Evolutionary conservation across 192 early-diverging fungal genomes (phyloP), one percentile per base, ranked within the genome.

Genomic region (Jimgerdemannia lactiflua): DNA sequence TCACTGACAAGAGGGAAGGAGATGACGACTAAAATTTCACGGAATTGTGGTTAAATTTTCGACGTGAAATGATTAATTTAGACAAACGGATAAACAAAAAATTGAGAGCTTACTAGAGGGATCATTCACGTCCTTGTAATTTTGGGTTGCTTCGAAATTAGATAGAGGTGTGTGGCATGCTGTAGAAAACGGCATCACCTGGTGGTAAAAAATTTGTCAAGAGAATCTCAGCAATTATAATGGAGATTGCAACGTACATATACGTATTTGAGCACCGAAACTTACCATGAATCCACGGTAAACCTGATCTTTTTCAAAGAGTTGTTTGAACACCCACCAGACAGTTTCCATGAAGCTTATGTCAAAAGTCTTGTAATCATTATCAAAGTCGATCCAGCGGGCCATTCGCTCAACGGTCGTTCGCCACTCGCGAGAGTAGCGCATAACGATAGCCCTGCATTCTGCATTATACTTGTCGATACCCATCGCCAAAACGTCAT

Each of bases 351-450:
- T 99, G 80, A 98, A 99, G 69, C 92, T 82, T 69, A 92, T 87
- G 83, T 99, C 93, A 70, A 99, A 83, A 10, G 98, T 98, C 86
- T 99, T 99, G 90, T 99, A 99, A 85, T 97, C 98, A 83, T 99
- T 98, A 85, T 97, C 93, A 79, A 99, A 99, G 82, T 99, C 98
- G 78, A 99, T 99, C 98, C 98, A 99, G 67, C 98, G 95, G 65
- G 96, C 98, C 78, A 98, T 92, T 70, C 98, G 93, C 74, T 95
- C 95, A 74, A 99, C 93, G 8, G 98, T 98, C 67, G 77, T 74
- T 79, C 94, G 93, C 98, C 98, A 99, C 77, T 98, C 98, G 17
- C 74, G 78, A 20, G 95, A 84, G 78, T 98, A 99, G 75, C 87
- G 85, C 98, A 99, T 99, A 42, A 99, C 98, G 81, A 99, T 98